Evolutionary conservation across 2,329 filamentous ascomycete genomes (phyloP).

Genomic region (Trichophyton rubrum): DNA sequence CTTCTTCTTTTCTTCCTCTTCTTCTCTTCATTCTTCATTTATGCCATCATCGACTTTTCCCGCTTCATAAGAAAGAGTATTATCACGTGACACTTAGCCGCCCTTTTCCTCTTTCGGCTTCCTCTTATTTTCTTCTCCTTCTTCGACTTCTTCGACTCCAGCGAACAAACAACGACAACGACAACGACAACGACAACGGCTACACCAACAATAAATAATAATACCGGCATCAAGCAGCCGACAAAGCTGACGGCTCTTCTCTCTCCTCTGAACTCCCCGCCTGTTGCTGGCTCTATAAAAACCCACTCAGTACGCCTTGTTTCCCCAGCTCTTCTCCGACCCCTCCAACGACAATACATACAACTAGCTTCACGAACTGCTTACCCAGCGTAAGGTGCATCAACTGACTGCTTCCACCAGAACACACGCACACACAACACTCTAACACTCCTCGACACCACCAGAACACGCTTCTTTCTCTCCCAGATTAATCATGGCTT

Average conservation of each 20-base stretch:
- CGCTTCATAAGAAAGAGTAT: not conserved
- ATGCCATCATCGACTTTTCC: not conserved
- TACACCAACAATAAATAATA: too few species aligned
- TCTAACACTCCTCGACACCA: not conserved
- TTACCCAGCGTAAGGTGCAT: not conserved
- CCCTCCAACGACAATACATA: too few species aligned
- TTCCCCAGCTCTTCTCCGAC: too few species aligned
- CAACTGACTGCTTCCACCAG: not conserved
- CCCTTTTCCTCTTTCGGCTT: not conserved
- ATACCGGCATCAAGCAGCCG: too few species aligned
- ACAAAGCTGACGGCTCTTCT: too few species aligned
- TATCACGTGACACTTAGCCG: not conserved
- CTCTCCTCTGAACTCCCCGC: too few species aligned
- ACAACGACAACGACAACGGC: too few species aligned
- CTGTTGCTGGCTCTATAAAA: too few species aligned
- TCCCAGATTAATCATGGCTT: conserved; percentile 9
- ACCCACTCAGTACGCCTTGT: too few species aligned
- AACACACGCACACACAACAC: not conserved
- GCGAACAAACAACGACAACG: too few species aligned
- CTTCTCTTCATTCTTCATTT: not conserved
- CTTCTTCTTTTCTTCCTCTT: not conserved
- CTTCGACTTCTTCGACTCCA: not conserved
- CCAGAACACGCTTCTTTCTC: not conserved
- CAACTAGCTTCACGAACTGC: too few species aligned
- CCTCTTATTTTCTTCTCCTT: not conserved